These are phyloP conservation scores for Syncephalastrum racemosum DNA, from an alignment of 371 early-diverging fungal species.

Conservation along the genomic window DNA sequence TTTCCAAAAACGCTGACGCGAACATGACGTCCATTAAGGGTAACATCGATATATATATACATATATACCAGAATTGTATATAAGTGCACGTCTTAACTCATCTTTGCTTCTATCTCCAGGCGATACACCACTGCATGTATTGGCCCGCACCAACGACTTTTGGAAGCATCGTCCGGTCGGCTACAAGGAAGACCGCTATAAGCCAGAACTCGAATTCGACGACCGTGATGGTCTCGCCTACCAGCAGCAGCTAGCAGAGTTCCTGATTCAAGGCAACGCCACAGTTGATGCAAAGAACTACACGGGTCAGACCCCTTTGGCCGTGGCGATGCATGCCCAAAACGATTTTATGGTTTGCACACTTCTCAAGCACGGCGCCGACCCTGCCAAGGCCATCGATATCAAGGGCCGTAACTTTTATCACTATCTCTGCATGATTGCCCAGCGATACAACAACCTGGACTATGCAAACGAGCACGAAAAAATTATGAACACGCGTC, in stretches of 20 bases:
- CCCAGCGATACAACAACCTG: background rate
- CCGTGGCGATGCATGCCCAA: conserved; percentile 28
- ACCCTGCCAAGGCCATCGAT: conserved; percentile 24
- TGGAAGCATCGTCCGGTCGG: conserved; percentile 15
- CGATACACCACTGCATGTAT: conserved; percentile 46
- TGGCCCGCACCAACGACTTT: conserved; percentile 25
- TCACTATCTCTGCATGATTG: conserved; percentile 29
- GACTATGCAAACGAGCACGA: too few species aligned
- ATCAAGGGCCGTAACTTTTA: conserved; percentile 35
- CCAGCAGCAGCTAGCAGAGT: conserved; percentile 23
- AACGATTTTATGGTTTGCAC: conserved; percentile 28
- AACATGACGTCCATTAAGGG: conserved; percentile 45
- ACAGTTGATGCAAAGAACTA: conserved; percentile 28
- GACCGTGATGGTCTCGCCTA: conserved; percentile 33
- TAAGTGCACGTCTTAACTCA: background rate
- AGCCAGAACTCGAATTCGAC: conserved; percentile 18
- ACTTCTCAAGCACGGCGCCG: conserved; percentile 34
- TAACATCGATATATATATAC: conserved; percentile 3
- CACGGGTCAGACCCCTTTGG: conserved; percentile 46
- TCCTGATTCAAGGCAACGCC: conserved; percentile 31
- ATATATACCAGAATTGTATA: background rate
- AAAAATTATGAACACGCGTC: too few species aligned
- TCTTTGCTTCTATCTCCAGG: conserved; percentile 16
- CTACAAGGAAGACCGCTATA: conserved; percentile 7
- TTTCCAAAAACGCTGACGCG: conserved; percentile 43